Evolutionary conservation across 768 basidiomycete genomes (phyloP).

Genomic region (Xerocomellus intermedius): DNA sequence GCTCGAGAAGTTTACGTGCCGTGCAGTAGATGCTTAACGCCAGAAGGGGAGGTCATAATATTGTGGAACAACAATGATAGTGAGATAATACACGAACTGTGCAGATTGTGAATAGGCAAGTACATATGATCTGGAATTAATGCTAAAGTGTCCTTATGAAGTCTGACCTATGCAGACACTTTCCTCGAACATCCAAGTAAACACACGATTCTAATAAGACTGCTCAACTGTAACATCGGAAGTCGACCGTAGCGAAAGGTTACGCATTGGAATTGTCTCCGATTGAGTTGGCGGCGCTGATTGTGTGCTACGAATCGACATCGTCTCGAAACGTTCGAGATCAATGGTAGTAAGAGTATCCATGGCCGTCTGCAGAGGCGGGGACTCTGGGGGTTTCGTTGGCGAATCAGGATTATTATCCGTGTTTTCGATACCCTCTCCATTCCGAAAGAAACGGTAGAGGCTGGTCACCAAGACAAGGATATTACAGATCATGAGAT

Average conservation of each 20-base stretch:
- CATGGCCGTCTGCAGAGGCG: not conserved
- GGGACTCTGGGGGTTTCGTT: not conserved
- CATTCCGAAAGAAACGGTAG: slow-evolving; percentile 6
- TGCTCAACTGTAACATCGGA: not conserved
- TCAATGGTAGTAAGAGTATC: slow-evolving; percentile 12
- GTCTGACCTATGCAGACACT: too few relatives aligned
- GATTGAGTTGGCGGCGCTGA: not conserved
- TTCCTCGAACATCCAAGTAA: not conserved
- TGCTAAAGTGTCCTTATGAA: not conserved
- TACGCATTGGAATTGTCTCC: not conserved
- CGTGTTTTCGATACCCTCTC: not conserved
- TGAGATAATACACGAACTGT: too few relatives aligned
- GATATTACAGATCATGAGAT: slow-evolving; percentile 16
- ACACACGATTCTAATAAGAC: not conserved
- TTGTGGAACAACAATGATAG: too few relatives aligned
- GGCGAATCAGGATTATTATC: not conserved
- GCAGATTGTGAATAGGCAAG: too few relatives aligned
- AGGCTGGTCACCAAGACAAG: slow-evolving; percentile 16
- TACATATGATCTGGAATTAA: too few relatives aligned
- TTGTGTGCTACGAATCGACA: not conserved
- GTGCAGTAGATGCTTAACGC: too few relatives aligned
- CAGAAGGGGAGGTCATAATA: too few relatives aligned
- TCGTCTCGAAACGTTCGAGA: slow-evolving; percentile 1
- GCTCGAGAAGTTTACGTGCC: too few relatives aligned
- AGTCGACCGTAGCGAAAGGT: not conserved